These are phyloP conservation scores for Aspergillaceae sp. DNA, from an alignment of 2,329 filamentous ascomycete genomes.

Conservation along the genomic window DNA sequence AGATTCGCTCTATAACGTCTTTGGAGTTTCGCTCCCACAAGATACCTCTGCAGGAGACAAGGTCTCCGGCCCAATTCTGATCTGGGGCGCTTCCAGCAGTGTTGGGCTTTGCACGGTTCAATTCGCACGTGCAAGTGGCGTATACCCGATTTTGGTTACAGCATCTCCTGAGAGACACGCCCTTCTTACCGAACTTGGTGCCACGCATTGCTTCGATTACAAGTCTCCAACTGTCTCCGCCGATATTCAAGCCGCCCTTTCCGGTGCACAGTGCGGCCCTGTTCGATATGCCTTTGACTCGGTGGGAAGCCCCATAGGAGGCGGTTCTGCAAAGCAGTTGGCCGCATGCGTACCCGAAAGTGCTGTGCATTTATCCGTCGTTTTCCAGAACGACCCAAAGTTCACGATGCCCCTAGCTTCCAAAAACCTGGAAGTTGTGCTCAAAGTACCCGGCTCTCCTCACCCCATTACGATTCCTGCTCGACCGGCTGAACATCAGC, in stretches of 20 bases:
- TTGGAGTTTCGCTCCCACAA: neutral
- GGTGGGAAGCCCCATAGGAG: neutral
- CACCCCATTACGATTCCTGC: neutral
- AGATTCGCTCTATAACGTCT: neutral
- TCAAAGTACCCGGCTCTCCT: neutral
- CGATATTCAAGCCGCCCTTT: neutral
- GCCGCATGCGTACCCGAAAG: neutral
- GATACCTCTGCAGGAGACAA: neutral
- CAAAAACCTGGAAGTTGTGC: neutral
- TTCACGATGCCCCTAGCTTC: neutral
- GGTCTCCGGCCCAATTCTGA: neutral
- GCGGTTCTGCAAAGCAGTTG: neutral
- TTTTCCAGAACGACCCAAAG: neutral
- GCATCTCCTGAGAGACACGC: slow-evolving; percentile 15
- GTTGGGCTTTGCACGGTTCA: slow-evolving; percentile 1
- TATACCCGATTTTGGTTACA: slow-evolving; percentile 17
- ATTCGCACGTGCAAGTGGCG: slow-evolving; percentile 1
- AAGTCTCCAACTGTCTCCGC: slow-evolving; percentile 1
- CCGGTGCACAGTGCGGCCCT: no score
- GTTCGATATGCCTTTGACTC: neutral
- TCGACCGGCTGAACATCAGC: neutral
- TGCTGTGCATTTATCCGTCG: neutral
- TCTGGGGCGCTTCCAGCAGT: slow-evolving; percentile 3
- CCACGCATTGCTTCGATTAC: slow-evolving; percentile 5
- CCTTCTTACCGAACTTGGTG: slow-evolving; percentile 1